Percentiles rank a stretch among this genome's conserved stretches.
phyloP scores from a whole-genome alignment of 352 stramenopile genomes.

The Phytophthora pistaciae region DNA sequence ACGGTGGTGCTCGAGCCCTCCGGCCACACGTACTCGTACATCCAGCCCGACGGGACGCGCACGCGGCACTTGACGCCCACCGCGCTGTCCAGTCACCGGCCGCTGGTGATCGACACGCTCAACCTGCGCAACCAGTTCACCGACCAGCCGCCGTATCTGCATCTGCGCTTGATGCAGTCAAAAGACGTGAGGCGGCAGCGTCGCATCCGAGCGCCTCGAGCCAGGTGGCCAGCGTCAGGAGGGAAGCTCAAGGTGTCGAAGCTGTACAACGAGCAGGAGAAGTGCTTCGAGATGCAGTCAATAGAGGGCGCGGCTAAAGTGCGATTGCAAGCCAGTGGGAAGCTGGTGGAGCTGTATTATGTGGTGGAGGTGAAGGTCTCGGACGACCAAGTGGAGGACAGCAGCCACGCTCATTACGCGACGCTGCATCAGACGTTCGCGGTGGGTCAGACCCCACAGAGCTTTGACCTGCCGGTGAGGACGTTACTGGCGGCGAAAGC shows the following conservation, averaged over 20 bases:
- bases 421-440: slow-evolving; percentile 59
- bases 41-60: slow-evolving; percentile 52
- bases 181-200: slow-evolving; percentile 28
- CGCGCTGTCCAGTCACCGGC: slow-evolving; percentile 52
- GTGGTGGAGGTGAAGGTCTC: slow-evolving; percentile 44
- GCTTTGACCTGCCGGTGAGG: slow-evolving; percentile 51
- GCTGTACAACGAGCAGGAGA: slow-evolving; percentile 40
- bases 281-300: slow-evolving; percentile 69
- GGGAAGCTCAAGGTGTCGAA: slow-evolving; percentile 24
- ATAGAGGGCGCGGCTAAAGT: slow-evolving; percentile 69
- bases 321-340: slow-evolving; percentile 41
- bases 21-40: slow-evolving; percentile 68
- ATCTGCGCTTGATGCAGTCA: slow-evolving; percentile 29
- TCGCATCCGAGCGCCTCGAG: slow-evolving; percentile 22
- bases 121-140: slow-evolving; percentile 67
- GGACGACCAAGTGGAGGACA: slow-evolving; percentile 19
- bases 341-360: slow-evolving; percentile 51
- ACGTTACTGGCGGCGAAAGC: slow-evolving; percentile 43
- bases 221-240: slow-evolving; percentile 38
- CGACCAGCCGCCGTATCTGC: slow-evolving; percentile 51
- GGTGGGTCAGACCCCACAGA: slow-evolving; percentile 33
- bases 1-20: slow-evolving; percentile 69
- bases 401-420: slow-evolving; percentile 42
- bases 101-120: slow-evolving; percentile 51
- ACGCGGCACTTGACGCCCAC: slow-evolving; percentile 72